Percentiles rank a stretch among this genome's conserved stretches.
Evolutionary conservation across 2,329 filamentous ascomycete genomes (phyloP).

Genomic region (Dothistroma septosporum): DNA sequence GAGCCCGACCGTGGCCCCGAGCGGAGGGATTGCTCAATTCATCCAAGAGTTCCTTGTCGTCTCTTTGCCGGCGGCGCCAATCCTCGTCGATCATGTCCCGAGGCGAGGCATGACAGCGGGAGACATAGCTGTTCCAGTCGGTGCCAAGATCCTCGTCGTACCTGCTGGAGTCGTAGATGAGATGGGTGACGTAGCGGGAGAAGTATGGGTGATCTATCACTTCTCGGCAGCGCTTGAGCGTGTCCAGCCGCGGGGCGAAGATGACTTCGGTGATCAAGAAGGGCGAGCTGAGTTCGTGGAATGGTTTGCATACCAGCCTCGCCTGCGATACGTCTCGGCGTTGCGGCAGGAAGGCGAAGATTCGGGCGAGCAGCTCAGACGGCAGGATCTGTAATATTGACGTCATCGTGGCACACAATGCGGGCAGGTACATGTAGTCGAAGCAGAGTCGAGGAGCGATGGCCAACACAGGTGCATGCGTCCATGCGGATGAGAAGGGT

Average conservation of each 20-base stretch:
- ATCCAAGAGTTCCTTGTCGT: background rate
- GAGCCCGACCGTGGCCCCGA: background rate
- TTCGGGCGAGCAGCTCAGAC: background rate
- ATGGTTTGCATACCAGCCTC: conserved; percentile 6
- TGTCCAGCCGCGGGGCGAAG: conserved; percentile 9
- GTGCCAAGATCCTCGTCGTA: conserved; percentile 1
- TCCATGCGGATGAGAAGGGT: background rate
- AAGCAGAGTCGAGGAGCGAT: background rate
- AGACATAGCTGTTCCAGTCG: conserved; percentile 1
- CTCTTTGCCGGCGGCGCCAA: background rate
- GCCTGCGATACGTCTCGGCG: background rate
- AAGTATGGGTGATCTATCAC: conserved; percentile 18
- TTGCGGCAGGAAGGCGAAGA: background rate
- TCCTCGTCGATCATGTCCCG: conserved; percentile 1
- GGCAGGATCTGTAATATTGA: background rate
- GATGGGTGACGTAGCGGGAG: conserved; percentile 9
- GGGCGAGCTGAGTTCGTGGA: conserved; percentile 17
- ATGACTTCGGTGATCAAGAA: conserved; percentile 15
- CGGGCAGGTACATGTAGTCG: background rate
- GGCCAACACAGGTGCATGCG: background rate
- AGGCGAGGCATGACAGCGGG: background rate
- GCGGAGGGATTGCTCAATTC: background rate
- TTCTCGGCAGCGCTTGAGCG: conserved; percentile 7
- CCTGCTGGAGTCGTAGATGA: conserved; percentile 17
- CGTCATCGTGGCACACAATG: background rate